A percentile compares a stretch with the other conserved stretches of the same genome.
Conservation (phyloP, 495 filamentous ascomycete genomes). For the Copromyces sp. region DNA sequence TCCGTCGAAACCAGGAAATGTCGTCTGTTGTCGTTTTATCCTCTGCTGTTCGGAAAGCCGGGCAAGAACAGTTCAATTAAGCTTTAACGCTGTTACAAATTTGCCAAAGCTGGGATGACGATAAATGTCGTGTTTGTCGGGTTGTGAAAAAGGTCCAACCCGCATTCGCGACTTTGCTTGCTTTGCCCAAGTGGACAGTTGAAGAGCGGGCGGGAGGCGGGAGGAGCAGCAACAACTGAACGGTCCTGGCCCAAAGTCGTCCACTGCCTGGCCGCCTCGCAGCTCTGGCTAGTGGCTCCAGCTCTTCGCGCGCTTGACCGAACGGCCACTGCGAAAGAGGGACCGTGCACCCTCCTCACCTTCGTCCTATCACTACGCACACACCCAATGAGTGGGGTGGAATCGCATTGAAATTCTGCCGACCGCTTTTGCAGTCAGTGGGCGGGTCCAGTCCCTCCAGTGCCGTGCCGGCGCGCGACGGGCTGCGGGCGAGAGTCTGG, state of each 20-base stretch:
- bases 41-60: not conserved
- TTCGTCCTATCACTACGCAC: not conserved
- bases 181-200: not conserved
- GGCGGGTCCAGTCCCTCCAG: not conserved
- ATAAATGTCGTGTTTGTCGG: not conserved
- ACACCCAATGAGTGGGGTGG: not conserved
- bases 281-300: not conserved
- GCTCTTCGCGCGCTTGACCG: not conserved
- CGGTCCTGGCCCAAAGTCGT: not conserved
- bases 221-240: not conserved
- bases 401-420: conserved; percentile 7
- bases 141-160: not conserved
- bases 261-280: not conserved
- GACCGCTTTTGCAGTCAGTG: not conserved
- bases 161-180: not conserved
- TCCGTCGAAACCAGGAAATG: not conserved
- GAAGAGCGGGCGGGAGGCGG: not conserved
- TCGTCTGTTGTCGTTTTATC: not conserved
- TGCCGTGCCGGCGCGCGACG: not conserved
- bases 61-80: not conserved
- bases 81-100: not conserved
- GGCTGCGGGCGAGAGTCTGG: not conserved
- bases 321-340: not conserved
- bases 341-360: not conserved
- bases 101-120: not conserved